A percentile compares a stretch with the other conserved stretches of the same genome.
phyloP scores from a whole-genome alignment of 2,329 filamentous ascomycete species.

The Ceratocystis smalleyi region DNA sequence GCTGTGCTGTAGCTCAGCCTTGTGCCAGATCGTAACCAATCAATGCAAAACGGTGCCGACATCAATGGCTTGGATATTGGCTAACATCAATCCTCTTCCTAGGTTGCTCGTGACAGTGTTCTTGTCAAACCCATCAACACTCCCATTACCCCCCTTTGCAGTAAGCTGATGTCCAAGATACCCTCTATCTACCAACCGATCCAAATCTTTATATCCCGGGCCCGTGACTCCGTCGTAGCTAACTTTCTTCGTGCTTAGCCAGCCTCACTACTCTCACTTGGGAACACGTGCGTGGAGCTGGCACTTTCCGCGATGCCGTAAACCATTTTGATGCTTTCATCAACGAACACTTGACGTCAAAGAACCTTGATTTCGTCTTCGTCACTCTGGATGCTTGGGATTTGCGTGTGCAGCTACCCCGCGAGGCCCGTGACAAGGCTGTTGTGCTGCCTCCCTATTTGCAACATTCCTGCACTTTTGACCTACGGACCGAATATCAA shows the following conservation, averaged over 20 bases:
- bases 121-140: constrained; percentile 98
- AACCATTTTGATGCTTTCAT: constrained; percentile 89
- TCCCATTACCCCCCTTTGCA: constrained; percentile 94
- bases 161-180: constrained; percentile 36
- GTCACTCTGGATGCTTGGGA: constrained; percentile 98
- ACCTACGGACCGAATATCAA: constrained; percentile 93
- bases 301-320: constrained; percentile 92
- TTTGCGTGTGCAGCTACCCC: constrained; percentile 88
- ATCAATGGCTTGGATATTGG: neutral
- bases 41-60: neutral
- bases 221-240: neutral
- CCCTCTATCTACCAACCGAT: neutral
- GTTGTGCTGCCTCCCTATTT: constrained; percentile 92
- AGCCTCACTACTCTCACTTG: constrained; percentile 94
- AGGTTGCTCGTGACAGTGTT: constrained; percentile 91
- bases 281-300: constrained; percentile 96
- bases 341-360: constrained; percentile 74
- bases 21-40: neutral
- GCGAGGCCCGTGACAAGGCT: constrained; percentile 94
- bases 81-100: constrained; percentile 15
- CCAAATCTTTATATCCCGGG: constrained; percentile 7
- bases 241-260: constrained; percentile 36
- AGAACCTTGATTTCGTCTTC: constrained; percentile 94
- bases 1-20: neutral
- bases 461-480: constrained; percentile 94